Percentiles rank a stretch among this genome's conserved stretches.
phyloP scores from a whole-genome alignment of 2,329 filamentous ascomycete species.

The Mollisiaceae sp. region DNA sequence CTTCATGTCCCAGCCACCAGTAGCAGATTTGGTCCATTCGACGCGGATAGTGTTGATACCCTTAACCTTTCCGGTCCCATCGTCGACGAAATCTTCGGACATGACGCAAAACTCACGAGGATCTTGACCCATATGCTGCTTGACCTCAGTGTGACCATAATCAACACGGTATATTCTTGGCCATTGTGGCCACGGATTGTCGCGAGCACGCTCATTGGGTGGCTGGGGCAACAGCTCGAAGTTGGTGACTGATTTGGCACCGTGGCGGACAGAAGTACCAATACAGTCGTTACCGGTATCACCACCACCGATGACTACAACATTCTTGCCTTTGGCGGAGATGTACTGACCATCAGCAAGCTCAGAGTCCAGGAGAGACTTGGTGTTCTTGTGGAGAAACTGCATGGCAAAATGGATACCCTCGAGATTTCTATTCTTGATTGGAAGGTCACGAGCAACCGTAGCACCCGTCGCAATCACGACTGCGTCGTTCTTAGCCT shows the following conservation, averaged over 20 bases:
- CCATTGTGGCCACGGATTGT: constrained; percentile 99
- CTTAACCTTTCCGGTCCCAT: constrained; percentile 85
- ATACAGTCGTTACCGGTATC: constrained; percentile 99
- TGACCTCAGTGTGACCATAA: constrained; percentile 94
- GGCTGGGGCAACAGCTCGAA: constrained; percentile 95
- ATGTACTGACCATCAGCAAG: constrained; percentile 86
- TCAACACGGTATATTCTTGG: constrained; percentile 98
- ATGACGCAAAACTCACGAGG: constrained; percentile 98
- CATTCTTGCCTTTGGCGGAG: constrained; percentile 92
- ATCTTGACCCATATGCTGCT: constrained; percentile 94
- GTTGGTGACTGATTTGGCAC: constrained; percentile 94
- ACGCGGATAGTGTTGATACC: constrained; percentile 96
- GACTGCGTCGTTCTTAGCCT: constrained; percentile 78
- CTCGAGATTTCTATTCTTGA: constrained; percentile 84
- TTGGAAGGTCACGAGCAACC: constrained; percentile 89
- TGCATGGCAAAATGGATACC: constrained; percentile 98
- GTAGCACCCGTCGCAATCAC: constrained; percentile 92
- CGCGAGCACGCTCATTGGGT: constrained; percentile 83
- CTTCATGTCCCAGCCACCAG: constrained; percentile 98
- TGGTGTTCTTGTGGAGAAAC: constrained; percentile 96
- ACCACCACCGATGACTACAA: constrained; percentile 95
- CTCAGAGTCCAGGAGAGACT: constrained; percentile 92
- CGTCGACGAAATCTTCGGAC: constrained; percentile 94
- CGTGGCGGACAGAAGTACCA: constrained; percentile 92
- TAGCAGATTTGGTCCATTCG: constrained; percentile 90